phyloP scores from a whole-genome alignment of 202 grass and related monocot species.

The Miscanthus sacchariflorus region DNA sequence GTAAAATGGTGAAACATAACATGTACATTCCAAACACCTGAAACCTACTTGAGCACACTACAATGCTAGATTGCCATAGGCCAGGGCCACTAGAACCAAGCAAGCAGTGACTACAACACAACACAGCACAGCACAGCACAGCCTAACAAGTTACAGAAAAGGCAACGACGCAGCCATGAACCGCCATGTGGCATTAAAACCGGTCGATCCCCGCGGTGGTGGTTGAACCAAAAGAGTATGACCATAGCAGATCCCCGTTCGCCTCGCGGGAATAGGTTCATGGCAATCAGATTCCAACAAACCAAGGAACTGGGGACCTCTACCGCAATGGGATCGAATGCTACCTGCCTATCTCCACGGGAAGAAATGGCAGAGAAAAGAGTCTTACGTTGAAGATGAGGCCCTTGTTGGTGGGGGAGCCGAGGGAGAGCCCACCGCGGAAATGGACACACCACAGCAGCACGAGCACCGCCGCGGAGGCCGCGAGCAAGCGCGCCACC shows the following conservation, averaged over 20 bases:
- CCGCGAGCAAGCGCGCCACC: conserved; percentile 59
- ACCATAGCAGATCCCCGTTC: background rate
- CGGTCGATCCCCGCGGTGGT: background rate
- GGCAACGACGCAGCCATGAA: background rate
- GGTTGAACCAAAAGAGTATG: background rate
- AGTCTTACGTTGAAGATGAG: conserved; percentile 85
- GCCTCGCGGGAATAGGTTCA: background rate
- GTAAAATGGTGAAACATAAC: background rate
- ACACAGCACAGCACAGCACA: background rate
- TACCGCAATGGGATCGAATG: background rate
- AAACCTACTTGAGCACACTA: conserved; percentile 4
- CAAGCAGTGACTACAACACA: background rate
- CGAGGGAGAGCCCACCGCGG: conserved; percentile 74
- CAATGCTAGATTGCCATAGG: background rate
- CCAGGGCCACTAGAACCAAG: background rate
- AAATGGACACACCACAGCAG: conserved; percentile 90
- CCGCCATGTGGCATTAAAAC: conserved; percentile 28
- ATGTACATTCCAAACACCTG: background rate
- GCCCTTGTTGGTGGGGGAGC: conserved; percentile 71
- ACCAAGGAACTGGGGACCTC: background rate
- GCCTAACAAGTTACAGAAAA: background rate
- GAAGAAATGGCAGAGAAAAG: background rate
- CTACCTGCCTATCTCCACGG: background rate
- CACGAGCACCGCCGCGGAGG: conserved; percentile 59
- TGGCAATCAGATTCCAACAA: background rate